Conservation (phyloP, 2,329 filamentous ascomycete species). For the Ilyonectria destructans region DNA sequence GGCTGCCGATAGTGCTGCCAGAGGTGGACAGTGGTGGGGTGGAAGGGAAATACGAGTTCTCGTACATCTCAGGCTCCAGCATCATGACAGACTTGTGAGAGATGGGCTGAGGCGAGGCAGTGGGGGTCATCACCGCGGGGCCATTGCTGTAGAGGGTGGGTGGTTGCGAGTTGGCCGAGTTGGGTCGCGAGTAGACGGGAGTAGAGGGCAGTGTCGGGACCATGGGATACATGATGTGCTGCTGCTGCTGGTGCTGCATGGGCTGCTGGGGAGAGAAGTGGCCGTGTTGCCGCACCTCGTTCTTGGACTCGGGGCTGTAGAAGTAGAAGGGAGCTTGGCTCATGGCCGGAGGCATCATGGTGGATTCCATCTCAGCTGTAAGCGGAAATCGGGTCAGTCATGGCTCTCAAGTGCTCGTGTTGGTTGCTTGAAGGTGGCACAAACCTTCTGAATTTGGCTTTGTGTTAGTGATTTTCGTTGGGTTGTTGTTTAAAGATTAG, state of each 20-base stretch:
- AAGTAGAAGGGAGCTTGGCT: slow-evolving; percentile 88
- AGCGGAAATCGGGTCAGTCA: slow-evolving; percentile 38
- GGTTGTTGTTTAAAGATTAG: slow-evolving; percentile 47
- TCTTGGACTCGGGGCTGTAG: slow-evolving; percentile 84
- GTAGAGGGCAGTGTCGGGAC: slow-evolving; percentile 74
- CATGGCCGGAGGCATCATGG: slow-evolving; percentile 74
- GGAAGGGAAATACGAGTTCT: slow-evolving; percentile 83
- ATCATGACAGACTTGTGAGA: slow-evolving; percentile 85
- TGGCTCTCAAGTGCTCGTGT: slow-evolving; percentile 8
- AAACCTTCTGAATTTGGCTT: slow-evolving; percentile 41
- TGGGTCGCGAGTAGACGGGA: slow-evolving; percentile 76
- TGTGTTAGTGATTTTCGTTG: slow-evolving; percentile 33
- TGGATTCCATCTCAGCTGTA: slow-evolving; percentile 74
- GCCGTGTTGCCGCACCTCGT: slow-evolving; percentile 75
- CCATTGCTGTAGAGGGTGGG: slow-evolving; percentile 71
- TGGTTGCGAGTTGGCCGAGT: slow-evolving; percentile 77
- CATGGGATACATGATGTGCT: slow-evolving; percentile 69
- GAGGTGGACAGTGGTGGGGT: slow-evolving; percentile 91
- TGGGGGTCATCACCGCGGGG: slow-evolving; percentile 79
- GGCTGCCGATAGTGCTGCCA: slow-evolving; percentile 89
- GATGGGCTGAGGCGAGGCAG: slow-evolving; percentile 82
- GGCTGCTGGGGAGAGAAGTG: slow-evolving; percentile 77
- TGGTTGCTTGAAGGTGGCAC: slow-evolving; percentile 41
- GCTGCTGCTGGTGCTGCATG: slow-evolving; percentile 51
- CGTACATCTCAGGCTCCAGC: slow-evolving; percentile 82